A percentile compares a stretch with the other conserved stretches of the same genome.
Conservation (phyloP, 768 basidiomycete species). For the Hemileccinum rubropunctum region DNA sequence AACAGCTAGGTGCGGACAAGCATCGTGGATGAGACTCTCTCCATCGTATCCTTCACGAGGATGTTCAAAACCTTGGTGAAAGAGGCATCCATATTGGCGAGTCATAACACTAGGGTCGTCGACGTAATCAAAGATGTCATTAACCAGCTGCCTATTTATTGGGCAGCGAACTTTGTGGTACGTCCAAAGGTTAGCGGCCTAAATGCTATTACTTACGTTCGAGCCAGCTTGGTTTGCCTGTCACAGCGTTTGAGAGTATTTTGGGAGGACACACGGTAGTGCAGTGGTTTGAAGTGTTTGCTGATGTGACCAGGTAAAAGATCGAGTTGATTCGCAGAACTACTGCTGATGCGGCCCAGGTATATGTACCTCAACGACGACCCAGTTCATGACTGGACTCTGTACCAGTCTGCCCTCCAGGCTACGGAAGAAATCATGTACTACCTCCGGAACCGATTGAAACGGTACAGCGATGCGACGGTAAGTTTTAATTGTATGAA, state of each 20-base stretch:
- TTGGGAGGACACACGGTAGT: conserved; percentile 41
- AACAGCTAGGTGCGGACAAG: conserved; percentile 7
- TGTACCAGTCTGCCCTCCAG: conserved; percentile 25
- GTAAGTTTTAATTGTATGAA: conserved; percentile 13
- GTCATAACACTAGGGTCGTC: conserved; percentile 29
- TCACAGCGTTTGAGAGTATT: conserved; percentile 32
- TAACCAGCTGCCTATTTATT: conserved; percentile 58
- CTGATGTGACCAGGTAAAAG: conserved; percentile 39
- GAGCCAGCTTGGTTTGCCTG: conserved; percentile 29
- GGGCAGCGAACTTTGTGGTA: conserved; percentile 59
- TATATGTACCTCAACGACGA: conserved; percentile 37
- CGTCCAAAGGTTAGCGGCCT: conserved; percentile 16
- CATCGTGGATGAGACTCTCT: conserved; percentile 13
- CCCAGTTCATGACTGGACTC: conserved; percentile 31
- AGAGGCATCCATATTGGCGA: conserved; percentile 9
- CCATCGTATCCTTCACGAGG: conserved; percentile 8
- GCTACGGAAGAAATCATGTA: conserved; percentile 26
- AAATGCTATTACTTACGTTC: not conserved
- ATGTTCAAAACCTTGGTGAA: conserved; percentile 10
- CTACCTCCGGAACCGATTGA: conserved; percentile 24
- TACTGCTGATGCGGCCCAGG: conserved; percentile 19
- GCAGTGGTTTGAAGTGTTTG: conserved; percentile 48
- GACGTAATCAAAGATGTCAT: conserved; percentile 70
- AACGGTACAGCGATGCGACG: conserved; percentile 13
- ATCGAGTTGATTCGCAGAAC: not conserved